Base-by-base conservation (phyloP, 2,329 filamentous ascomycete species). In the Thermoascus crustaceus region DNA sequence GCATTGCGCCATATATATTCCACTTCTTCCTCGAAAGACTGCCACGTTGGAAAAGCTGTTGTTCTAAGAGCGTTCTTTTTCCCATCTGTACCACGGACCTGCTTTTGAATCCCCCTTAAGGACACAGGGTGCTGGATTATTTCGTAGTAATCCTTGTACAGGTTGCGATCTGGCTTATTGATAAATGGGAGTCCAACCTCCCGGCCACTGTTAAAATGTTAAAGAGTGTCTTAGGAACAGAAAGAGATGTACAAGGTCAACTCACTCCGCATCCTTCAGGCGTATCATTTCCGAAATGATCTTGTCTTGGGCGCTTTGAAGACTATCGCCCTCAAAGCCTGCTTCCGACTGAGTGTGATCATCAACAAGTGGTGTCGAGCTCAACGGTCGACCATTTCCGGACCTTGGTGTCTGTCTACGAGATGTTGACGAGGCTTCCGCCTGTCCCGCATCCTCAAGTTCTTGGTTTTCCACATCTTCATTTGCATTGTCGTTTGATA, bases 1-100 rank as follows among this genome's bases (percentile, higher is more conserved):
- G 87, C 86, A 58, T 95, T 95, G 32, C 73, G 74, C 88, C 88
- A 95, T 27, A 95, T 78, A 34, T 85, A 72, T 49, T 79, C 83
- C 8, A 85, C 72, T 51, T 84, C 83, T 35, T 87, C 79, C 55
- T 86, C 85, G 46, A 94, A 85, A 1, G 78, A 73, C 38, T 78
- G 73, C 88, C 88, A 95, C 33, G 69, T 82, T 57, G 85, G 88
- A 61, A 87, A 85, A 31, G 86, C 78, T 32, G 80, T 81, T 17
- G 63, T 55, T 7, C 64, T 68, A 3, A 72, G 71, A 5, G 76
- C 70, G 17, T 77, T 74, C 26, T 75, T 73, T 29, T 82, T 75
- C 14, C 82, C 80, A 44, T 82, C 76, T 18, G 81, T 73, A 18
- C 85, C 86, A 41, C 78, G 78, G 16, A 89, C 76, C 43, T 78